Conservation (phyloP, 192 early-diverging fungal species). For the Gonapodya prolifera region DNA sequence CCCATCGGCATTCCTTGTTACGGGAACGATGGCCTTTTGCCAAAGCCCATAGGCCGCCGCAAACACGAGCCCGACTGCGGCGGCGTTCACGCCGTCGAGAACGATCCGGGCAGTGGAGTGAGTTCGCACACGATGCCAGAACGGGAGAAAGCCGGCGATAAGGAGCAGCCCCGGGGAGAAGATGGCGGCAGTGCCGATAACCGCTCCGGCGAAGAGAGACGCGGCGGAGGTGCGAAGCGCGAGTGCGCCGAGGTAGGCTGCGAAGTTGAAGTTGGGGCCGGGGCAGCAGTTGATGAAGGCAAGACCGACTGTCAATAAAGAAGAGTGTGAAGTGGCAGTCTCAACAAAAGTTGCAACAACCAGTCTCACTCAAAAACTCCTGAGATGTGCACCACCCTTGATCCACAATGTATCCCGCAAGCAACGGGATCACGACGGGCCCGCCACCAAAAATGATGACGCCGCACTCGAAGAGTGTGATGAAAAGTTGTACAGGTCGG, state of each 20-base stretch:
- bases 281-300: neutral
- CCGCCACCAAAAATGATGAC: constrained; percentile 54
- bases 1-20: neutral
- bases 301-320: neutral
- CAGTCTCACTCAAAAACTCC: constrained; percentile 47
- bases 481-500: constrained; percentile 16
- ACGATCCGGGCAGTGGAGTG: constrained; percentile 21
- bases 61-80: constrained; percentile 47
- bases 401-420: constrained; percentile 38
- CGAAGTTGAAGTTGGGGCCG: constrained; percentile 59
- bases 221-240: constrained; percentile 23
- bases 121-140: constrained; percentile 40
- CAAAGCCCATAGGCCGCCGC: constrained; percentile 27
- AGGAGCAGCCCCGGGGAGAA: constrained; percentile 49
- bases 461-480: constrained; percentile 42
- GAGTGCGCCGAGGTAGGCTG: constrained; percentile 46
- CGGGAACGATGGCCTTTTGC: neutral
- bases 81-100: constrained; percentile 49
- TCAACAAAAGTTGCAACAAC: neutral
- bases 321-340: neutral
- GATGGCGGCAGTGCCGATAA: constrained; percentile 40
- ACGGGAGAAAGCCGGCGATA: constrained; percentile 41
- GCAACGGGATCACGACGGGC: constrained; percentile 46
- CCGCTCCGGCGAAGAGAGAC: constrained; percentile 26
- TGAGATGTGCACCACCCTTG: constrained; percentile 33